Percentiles rank a stretch among this genome's conserved stretches.
These are phyloP conservation scores for Vigna angularis DNA, from an alignment of 306 rosid species.

Conservation along the genomic window DNA sequence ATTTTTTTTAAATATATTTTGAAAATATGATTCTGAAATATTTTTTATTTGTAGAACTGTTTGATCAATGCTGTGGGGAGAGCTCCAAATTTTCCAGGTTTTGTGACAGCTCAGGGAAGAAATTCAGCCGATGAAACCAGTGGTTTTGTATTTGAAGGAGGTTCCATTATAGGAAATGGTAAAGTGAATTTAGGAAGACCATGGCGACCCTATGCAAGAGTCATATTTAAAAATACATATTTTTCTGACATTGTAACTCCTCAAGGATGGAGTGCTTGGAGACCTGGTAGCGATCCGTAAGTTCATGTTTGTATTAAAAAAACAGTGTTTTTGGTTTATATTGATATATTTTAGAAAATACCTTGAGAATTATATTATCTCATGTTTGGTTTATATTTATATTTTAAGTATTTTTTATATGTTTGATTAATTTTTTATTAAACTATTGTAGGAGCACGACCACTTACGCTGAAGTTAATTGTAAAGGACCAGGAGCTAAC, in stretches of 20 bases:
- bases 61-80: conserved; percentile 26
- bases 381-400: too few relatives aligned
- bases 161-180: conserved; percentile 35
- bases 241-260: too few relatives aligned
- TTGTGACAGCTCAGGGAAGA: conserved; percentile 52
- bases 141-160: conserved; percentile 54
- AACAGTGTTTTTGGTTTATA: background rate
- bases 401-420: too few relatives aligned
- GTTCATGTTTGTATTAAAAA: too few relatives aligned
- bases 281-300: conserved; percentile 44
- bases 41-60: conserved; percentile 39
- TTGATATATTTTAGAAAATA: background rate
- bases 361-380: too few relatives aligned
- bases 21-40: background rate
- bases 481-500: background rate
- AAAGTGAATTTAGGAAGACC: conserved; percentile 51
- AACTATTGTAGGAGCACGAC: background rate
- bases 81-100: background rate
- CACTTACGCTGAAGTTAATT: background rate
- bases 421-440: background rate
- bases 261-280: too few relatives aligned
- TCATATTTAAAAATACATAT: too few relatives aligned
- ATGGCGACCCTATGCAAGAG: conserved; percentile 8
- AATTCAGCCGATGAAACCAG: background rate
- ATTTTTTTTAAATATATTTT: background rate